phyloP scores from a whole-genome alignment of 345 rosid genomes.

The Trapa bicornis region DNA sequence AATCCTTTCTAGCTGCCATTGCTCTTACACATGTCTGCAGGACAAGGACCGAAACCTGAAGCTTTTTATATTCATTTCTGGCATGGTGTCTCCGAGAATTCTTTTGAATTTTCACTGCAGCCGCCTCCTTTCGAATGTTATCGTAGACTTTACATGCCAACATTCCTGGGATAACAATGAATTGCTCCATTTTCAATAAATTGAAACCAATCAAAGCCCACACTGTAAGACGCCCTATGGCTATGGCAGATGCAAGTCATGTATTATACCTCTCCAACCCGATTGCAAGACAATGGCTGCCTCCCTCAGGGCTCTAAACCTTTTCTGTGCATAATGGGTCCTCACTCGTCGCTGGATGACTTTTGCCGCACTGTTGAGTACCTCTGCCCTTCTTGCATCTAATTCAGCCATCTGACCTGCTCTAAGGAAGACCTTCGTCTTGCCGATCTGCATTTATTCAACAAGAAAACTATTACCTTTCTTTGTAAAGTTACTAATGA shows the following conservation, averaged over 20 bases:
- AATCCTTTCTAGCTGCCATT: conserved; percentile 16
- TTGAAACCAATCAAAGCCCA: background rate
- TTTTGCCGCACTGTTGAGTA: conserved; percentile 74
- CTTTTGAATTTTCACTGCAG: conserved; percentile 16
- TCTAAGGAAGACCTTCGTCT: conserved; percentile 86
- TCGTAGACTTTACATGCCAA: conserved; percentile 14
- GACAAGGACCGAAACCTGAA: conserved; percentile 11
- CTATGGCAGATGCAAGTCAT: background rate
- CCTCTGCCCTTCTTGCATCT: conserved; percentile 74
- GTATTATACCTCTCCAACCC: conserved; percentile 12
- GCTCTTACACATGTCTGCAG: conserved; percentile 17
- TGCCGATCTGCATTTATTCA: conserved; percentile 59
- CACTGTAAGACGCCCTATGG: background rate
- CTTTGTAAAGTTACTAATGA: background rate
- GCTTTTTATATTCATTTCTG: conserved; percentile 10
- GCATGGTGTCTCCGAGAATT: conserved; percentile 11
- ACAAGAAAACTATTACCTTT: conserved; percentile 8
- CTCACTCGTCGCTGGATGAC: conserved; percentile 61
- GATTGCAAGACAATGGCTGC: conserved; percentile 34
- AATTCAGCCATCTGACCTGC: conserved; percentile 99
- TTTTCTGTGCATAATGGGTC: conserved; percentile 57
- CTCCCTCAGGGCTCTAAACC: conserved; percentile 53
- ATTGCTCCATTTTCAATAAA: background rate
- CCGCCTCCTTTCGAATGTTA: conserved; percentile 13
- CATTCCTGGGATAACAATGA: conserved; percentile 12